A percentile compares a stretch with the other conserved stretches of the same genome.
These are phyloP conservation scores for Globisporangium nunn DNA, from an alignment of 352 stramenopile species.

Conservation along the genomic window DNA sequence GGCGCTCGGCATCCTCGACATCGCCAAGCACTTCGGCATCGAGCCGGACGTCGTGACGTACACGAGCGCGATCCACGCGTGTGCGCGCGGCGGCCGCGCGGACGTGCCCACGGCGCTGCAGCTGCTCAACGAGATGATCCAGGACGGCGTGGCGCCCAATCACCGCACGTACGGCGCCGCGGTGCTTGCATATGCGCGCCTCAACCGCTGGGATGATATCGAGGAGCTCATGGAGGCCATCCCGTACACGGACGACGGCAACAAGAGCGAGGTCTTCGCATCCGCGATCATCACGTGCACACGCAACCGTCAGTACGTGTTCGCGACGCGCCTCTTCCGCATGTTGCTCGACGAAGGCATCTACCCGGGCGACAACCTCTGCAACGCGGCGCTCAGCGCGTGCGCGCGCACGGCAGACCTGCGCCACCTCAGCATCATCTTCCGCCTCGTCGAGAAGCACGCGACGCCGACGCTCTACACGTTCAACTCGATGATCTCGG, in stretches of 20 bases:
- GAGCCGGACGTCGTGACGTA: slow-evolving; percentile 65
- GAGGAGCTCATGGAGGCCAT: slow-evolving; percentile 52
- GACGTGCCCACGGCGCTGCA: slow-evolving; percentile 51
- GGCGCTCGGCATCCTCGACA: slow-evolving; percentile 63
- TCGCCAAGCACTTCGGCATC: slow-evolving; percentile 60
- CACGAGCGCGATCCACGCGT: slow-evolving; percentile 78
- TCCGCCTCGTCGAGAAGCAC: slow-evolving; percentile 51
- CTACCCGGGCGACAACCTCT: slow-evolving; percentile 65
- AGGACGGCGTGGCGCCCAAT: slow-evolving; percentile 45
- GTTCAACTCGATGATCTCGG: slow-evolving; percentile 81
- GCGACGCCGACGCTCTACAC: slow-evolving; percentile 59
- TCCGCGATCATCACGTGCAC: slow-evolving; percentile 73
- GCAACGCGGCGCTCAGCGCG: slow-evolving; percentile 59
- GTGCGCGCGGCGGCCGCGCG: slow-evolving; percentile 39
- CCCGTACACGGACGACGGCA: slow-evolving; percentile 39
- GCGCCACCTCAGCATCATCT: slow-evolving; percentile 51
- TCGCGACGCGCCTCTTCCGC: slow-evolving; percentile 50
- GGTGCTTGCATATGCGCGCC: slow-evolving; percentile 57
- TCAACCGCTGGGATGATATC: slow-evolving; percentile 68
- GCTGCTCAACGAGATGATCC: slow-evolving; percentile 76
- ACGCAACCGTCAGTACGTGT: slow-evolving; percentile 58
- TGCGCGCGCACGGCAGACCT: slow-evolving; percentile 59
- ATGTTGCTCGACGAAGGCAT: slow-evolving; percentile 60
- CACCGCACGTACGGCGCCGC: slow-evolving; percentile 67
- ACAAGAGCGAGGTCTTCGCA: slow-evolving; percentile 62